These are phyloP conservation scores for Byssochlamys sp. DNA, from an alignment of 2,329 filamentous ascomycete species.

Conservation along the genomic window DNA sequence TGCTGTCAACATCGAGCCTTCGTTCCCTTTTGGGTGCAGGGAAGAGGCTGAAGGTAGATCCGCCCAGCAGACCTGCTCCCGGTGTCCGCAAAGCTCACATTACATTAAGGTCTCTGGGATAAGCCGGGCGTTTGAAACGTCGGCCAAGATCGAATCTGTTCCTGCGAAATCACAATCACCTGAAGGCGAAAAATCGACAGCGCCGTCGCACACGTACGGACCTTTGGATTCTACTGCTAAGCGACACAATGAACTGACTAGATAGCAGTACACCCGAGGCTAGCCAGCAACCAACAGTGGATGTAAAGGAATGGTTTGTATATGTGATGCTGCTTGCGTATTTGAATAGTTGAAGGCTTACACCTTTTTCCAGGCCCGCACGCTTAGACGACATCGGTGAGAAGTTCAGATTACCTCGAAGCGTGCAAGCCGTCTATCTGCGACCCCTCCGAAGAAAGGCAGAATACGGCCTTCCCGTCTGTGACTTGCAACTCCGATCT, in stretches of 20 bases:
- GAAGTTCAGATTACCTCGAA: conserved; percentile 57
- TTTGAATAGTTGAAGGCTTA: conserved; percentile 1
- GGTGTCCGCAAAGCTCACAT: not conserved
- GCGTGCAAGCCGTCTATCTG: conserved; percentile 77
- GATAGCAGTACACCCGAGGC: not conserved
- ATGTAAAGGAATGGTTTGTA: conserved; percentile 21
- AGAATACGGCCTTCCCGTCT: conserved; percentile 68
- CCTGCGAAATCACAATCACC: not conserved
- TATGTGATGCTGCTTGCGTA: not conserved
- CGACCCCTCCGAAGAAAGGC: conserved; percentile 68
- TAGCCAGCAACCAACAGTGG: not conserved
- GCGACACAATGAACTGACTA: not conserved
- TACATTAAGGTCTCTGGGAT: not conserved
- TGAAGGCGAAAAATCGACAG: not conserved
- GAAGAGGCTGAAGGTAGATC: conserved; percentile 14
- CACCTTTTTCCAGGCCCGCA: conserved; percentile 20
- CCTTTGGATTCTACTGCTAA: not conserved
- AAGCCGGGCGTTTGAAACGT: conserved; percentile 6
- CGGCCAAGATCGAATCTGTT: conserved; percentile 8
- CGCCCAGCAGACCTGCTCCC: not conserved
- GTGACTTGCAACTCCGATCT: conserved; percentile 85
- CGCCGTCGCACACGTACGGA: not conserved
- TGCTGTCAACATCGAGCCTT: conserved; percentile 8
- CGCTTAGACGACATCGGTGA: conserved; percentile 24
- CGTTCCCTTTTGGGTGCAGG: conserved; percentile 5